Conservation (phyloP, 164 flowering plant genomes). For the Aristolochia californica region DNA sequence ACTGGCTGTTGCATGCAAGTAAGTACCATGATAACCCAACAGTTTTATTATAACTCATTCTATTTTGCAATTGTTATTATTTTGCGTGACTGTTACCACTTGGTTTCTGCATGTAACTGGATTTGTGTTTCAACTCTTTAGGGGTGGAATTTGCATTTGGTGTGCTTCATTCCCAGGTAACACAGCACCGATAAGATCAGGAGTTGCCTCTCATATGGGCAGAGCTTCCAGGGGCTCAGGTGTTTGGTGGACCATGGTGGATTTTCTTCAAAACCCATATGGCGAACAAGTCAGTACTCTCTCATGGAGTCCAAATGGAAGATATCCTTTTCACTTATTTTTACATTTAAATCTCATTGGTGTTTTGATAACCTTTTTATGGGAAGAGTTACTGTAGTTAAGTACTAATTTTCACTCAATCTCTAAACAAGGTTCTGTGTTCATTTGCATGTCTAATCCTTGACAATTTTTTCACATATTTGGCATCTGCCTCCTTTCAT, state of each 20-base stretch:
- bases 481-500: slow-evolving; percentile 89
- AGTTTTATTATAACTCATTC: slow-evolving; percentile 5
- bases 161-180: slow-evolving; percentile 89
- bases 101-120: neutral
- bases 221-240: slow-evolving; percentile 72
- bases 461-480: slow-evolving; percentile 55
- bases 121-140: slow-evolving; percentile 17
- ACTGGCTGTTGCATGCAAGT: slow-evolving; percentile 92
- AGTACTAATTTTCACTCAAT: neutral
- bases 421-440: neutral
- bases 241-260: slow-evolving; percentile 69
- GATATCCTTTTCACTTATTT: slow-evolving; percentile 53
- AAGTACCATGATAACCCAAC: slow-evolving; percentile 21
- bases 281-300: slow-evolving; percentile 72
- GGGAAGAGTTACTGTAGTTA: neutral
- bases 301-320: slow-evolving; percentile 97
- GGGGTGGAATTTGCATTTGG: slow-evolving; percentile 97
- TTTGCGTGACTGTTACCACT: neutral
- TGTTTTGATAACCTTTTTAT: neutral
- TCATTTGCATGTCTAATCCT: slow-evolving; percentile 27
- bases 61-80: neutral
- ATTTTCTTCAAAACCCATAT: slow-evolving; percentile 56
- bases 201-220: slow-evolving; percentile 50
- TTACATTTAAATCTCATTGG: neutral
- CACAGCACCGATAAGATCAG: slow-evolving; percentile 72